Conservation (phyloP, 345 rosid genomes). For the Populus deltoides region DNA sequence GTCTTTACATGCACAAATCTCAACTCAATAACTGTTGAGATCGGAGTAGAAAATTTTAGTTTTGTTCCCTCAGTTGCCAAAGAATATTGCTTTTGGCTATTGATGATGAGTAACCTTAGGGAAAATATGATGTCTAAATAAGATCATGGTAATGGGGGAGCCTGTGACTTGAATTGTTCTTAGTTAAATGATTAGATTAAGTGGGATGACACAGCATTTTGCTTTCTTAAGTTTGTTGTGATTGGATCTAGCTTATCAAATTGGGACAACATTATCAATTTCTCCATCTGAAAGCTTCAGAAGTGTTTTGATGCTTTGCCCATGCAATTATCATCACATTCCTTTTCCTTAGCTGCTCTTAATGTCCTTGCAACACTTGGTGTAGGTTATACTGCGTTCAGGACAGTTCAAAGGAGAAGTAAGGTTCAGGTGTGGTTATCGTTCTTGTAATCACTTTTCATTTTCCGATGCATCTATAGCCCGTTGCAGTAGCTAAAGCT, state of each 20-base stretch:
- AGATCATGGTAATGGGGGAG: background rate
- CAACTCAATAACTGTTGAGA: background rate
- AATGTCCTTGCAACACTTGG: slow-evolving; percentile 13
- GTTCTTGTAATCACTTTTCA: slow-evolving; percentile 6
- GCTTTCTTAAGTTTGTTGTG: too few relatives aligned
- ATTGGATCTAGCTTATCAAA: background rate
- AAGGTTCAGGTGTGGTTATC: slow-evolving; percentile 60
- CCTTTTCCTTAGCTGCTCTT: background rate
- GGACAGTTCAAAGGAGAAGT: slow-evolving; percentile 82
- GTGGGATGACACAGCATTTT: too few relatives aligned
- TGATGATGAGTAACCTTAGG: background rate
- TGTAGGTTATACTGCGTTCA: slow-evolving; percentile 69
- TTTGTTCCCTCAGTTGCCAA: background rate
- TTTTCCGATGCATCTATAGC: slow-evolving; percentile 3
- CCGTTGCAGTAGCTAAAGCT: background rate
- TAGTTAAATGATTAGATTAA: background rate
- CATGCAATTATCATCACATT: background rate
- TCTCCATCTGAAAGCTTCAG: too few relatives aligned
- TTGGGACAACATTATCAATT: background rate
- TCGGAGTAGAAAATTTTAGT: background rate
- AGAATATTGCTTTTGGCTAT: background rate
- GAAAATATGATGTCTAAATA: background rate
- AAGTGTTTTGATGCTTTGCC: background rate
- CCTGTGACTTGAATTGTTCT: background rate
- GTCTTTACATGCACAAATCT: background rate